Conservation (phyloP, 164 flowering plant genomes). For the Echeveria elegans region DNA sequence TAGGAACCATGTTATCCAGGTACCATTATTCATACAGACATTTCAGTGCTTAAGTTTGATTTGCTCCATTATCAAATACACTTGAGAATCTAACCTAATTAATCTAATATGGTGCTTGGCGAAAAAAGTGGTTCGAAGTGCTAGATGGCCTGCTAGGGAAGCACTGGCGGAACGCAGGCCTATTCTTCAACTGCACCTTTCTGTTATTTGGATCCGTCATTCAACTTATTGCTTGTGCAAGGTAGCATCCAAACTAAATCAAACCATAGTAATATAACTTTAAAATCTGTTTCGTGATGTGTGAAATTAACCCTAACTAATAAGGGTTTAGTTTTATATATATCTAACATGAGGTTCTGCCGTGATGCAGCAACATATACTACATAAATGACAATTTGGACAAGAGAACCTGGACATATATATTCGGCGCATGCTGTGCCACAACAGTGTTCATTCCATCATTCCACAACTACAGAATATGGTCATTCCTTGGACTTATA, state of each 20-base stretch:
- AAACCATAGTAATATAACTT: too few relatives aligned
- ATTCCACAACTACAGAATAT: constrained; percentile 65
- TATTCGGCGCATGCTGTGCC: constrained; percentile 74
- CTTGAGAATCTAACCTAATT: neutral
- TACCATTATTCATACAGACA: constrained; percentile 9
- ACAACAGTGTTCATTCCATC: constrained; percentile 73
- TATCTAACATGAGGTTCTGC: neutral
- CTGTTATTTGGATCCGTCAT: constrained; percentile 72
- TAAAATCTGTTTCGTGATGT: too few relatives aligned
- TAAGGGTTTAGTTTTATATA: too few relatives aligned
- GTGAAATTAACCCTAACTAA: neutral
- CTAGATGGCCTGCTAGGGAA: constrained; percentile 68
- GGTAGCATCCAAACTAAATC: constrained; percentile 22
- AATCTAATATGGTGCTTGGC: neutral
- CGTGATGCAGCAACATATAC: constrained; percentile 57
- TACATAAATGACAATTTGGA: constrained; percentile 70
- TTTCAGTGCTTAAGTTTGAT: neutral
- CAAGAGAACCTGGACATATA: constrained; percentile 77
- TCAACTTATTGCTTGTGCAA: constrained; percentile 71
- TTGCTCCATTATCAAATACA: neutral
- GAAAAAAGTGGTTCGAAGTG: constrained; percentile 73
- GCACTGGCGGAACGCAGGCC: constrained; percentile 60
- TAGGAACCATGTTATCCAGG: constrained; percentile 72
- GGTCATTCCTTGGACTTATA: constrained; percentile 61
- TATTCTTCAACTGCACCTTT: constrained; percentile 69